These are phyloP conservation scores for Secale cereale DNA, from an alignment of 176 grass and related monocot species.

Conservation along the genomic window DNA sequence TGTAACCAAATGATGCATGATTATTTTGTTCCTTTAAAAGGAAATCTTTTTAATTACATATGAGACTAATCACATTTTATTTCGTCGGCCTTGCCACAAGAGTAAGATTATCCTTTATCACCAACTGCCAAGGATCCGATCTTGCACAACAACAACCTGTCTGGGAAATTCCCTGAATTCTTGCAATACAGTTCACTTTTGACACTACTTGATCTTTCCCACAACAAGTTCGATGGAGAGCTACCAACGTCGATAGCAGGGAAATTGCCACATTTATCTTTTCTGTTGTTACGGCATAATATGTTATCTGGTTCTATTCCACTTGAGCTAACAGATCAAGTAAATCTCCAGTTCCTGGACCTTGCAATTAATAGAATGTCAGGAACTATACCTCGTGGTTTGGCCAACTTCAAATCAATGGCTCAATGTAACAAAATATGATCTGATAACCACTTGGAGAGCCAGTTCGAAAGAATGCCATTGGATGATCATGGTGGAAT, in stretches of 20 bases:
- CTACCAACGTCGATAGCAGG: neutral
- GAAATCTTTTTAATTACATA: no score
- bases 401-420: neutral
- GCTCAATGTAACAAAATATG: neutral
- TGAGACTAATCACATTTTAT: no score
- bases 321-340: neutral
- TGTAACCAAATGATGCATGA: no score
- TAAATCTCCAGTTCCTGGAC: neutral
- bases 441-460: neutral
- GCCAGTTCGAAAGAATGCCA: no score
- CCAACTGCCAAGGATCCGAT: neutral
- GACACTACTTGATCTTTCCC: neutral
- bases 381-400: neutral
- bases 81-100: no score
- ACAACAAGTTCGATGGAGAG: neutral
- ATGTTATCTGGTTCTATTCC: neutral
- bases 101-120: no score
- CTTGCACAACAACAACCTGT: neutral
- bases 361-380: neutral
- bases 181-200: neutral
- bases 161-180: neutral
- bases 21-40: no score
- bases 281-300: neutral
- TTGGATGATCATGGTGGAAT: no score
- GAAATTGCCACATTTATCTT: neutral